phyloP scores from a whole-genome alignment of 2,329 filamentous ascomycete genomes.

The Lecanosticta acicola region DNA sequence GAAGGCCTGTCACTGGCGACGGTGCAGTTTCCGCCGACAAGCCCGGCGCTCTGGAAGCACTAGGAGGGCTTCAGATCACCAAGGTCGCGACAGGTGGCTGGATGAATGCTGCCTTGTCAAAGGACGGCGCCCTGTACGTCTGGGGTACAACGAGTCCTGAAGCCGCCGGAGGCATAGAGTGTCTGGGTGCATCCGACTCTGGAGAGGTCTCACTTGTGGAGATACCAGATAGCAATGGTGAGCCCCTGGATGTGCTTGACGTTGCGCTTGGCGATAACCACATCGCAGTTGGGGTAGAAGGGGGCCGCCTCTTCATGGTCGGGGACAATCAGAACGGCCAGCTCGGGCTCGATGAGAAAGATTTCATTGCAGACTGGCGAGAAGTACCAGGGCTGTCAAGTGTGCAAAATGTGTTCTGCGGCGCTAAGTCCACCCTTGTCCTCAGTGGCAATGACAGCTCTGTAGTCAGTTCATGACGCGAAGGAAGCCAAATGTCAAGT shows the following conservation, averaged over 20 bases:
- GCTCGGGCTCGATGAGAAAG: constrained; percentile 40
- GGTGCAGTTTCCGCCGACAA: constrained; percentile 40
- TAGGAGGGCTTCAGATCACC: constrained; percentile 49
- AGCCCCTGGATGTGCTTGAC: constrained; percentile 46
- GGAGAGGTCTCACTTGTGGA: constrained; percentile 29
- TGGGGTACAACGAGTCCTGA: constrained; percentile 47
- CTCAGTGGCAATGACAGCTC: constrained; percentile 6
- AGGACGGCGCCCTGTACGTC: constrained; percentile 54
- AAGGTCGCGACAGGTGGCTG: constrained; percentile 54
- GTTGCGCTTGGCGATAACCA: constrained; percentile 56
- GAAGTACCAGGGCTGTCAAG: constrained; percentile 10
- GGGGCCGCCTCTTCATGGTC: constrained; percentile 49
- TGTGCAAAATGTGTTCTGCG: constrained; percentile 20
- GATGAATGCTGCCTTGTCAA: constrained; percentile 53
- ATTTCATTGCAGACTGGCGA: constrained; percentile 25
- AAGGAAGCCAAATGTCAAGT: constrained; percentile 69
- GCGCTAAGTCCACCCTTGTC: constrained; percentile 22
- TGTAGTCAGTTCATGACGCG: constrained; percentile 49
- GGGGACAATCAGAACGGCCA: constrained; percentile 57
- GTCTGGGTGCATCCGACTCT: constrained; percentile 17
- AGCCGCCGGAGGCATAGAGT: constrained; percentile 16
- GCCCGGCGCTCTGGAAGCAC: constrained; percentile 45
- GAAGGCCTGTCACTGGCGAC: constrained; percentile 41
- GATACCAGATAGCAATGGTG: constrained; percentile 36
- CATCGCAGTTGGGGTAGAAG: constrained; percentile 50